A percentile compares a stretch with the other conserved stretches of the same genome.
Evolutionary conservation across 139 green algal genomes (phyloP).

Genomic region (Auxenochlorella pyrenoidosa): DNA sequence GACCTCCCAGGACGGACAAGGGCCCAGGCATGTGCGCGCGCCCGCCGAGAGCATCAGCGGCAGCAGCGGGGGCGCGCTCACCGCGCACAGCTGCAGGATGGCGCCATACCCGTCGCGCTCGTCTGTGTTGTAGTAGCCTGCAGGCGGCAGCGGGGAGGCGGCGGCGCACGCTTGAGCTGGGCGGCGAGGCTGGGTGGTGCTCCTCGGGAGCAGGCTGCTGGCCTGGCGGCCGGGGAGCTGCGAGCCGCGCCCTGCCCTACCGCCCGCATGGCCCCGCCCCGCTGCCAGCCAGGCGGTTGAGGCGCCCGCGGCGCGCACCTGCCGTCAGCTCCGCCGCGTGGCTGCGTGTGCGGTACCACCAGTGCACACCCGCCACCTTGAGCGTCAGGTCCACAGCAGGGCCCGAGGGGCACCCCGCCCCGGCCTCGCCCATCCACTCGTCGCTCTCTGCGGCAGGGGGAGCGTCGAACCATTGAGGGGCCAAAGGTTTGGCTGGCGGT

Average conservation of each 20-base stretch:
- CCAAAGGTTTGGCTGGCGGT: too few relatives aligned
- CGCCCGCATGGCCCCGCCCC: too few relatives aligned
- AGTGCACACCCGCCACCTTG: constrained; percentile 86
- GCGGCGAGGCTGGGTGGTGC: not conserved
- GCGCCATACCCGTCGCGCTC: constrained; percentile 82
- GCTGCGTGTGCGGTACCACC: constrained; percentile 89
- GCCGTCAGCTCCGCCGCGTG: constrained; percentile 96
- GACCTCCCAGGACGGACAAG: not conserved
- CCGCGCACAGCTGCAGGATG: constrained; percentile 76
- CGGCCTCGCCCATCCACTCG: constrained; percentile 11
- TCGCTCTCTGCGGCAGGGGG: constrained; percentile 16
- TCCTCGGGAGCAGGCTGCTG: too few relatives aligned
- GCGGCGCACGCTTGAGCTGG: not conserved
- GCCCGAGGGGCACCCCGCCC: constrained; percentile 7
- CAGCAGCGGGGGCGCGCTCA: not conserved
- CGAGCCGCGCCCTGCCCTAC: too few relatives aligned
- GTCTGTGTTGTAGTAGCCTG: constrained; percentile 94
- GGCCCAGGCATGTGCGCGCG: not conserved
- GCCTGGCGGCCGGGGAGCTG: too few relatives aligned
- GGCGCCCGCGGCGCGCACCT: not conserved
- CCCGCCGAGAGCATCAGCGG: not conserved
- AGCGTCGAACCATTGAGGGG: too few relatives aligned
- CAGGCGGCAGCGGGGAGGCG: not conserved
- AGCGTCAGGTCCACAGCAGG: constrained; percentile 36
- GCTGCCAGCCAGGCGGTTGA: not conserved